A percentile compares a stretch with the other conserved stretches of the same genome.
phyloP scores from a whole-genome alignment of 202 grass and related monocot genomes.

The Eragrostis tef region DNA sequence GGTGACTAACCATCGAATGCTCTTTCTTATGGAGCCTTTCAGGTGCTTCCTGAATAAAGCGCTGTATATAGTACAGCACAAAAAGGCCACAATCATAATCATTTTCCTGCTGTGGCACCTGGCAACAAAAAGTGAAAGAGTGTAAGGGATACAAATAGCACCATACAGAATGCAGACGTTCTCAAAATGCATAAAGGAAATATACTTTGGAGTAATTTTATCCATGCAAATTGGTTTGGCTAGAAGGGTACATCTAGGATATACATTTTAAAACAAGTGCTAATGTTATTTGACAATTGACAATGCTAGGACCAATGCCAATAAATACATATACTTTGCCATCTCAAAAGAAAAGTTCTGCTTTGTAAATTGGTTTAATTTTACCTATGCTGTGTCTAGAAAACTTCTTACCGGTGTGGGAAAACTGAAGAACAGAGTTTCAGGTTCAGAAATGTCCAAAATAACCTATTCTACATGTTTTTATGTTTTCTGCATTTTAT shows the following conservation, averaged over 20 bases:
- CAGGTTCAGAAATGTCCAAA: background rate
- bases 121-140: conserved; percentile 26
- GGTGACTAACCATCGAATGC: conserved; percentile 57
- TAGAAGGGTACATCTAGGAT: background rate
- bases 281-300: conserved; percentile 22
- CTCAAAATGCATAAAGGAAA: background rate
- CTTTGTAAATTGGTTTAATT: background rate
- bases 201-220: too few species aligned
- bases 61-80: conserved; percentile 86
- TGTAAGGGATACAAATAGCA: conserved; percentile 12
- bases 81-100: conserved; percentile 92
- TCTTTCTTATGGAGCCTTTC: conserved; percentile 75
- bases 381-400: background rate
- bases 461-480: background rate
- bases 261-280: background rate
- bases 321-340: background rate
- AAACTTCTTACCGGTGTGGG: conserved; percentile 28
- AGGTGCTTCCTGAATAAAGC: conserved; percentile 76
- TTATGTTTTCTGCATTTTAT: conserved; percentile 4
- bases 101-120: conserved; percentile 95
- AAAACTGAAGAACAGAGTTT: conserved; percentile 1
- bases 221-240: too few species aligned
- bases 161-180: conserved; percentile 18
- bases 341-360: background rate
- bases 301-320: background rate